Percentiles rank a stretch among this genome's conserved stretches.
Conservation (phyloP, 2,329 filamentous ascomycete genomes). For the Ophioceras dolichostomum region DNA sequence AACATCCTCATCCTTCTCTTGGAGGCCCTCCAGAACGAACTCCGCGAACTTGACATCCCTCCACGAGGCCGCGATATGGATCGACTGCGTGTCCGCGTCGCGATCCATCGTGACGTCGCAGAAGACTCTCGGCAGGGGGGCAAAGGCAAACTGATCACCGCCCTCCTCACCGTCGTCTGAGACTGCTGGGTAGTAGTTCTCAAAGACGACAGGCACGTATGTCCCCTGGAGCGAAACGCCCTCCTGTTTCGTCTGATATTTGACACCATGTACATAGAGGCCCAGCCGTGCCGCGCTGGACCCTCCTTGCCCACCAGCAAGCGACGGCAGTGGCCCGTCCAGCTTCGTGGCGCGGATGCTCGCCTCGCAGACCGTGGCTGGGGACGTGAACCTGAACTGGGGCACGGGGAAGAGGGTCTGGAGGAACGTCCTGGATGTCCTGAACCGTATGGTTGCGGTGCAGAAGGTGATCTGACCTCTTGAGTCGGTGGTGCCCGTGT, state of each 20-base stretch:
- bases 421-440: conserved; percentile 33
- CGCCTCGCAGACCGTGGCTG: conserved; percentile 29
- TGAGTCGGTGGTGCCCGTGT: conserved; percentile 13
- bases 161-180: conserved; percentile 48
- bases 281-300: conserved; percentile 48
- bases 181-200: too few species aligned
- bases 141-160: too few species aligned
- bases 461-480: conserved; percentile 23
- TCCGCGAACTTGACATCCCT: conserved; percentile 18
- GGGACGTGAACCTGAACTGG: conserved; percentile 26
- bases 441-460: conserved; percentile 35
- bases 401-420: conserved; percentile 32
- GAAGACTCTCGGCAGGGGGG: conserved; percentile 47
- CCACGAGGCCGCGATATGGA: conserved; percentile 26
- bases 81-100: conserved; percentile 10
- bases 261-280: conserved; percentile 49
- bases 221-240: conserved; percentile 35
- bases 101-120: conserved; percentile 31
- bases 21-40: conserved; percentile 8
- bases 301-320: conserved; percentile 43
- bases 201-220: conserved; percentile 45
- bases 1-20: too few species aligned
- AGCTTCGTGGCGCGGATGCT: conserved; percentile 29
- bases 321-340: conserved; percentile 44
- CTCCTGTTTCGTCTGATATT: conserved; percentile 36